These are phyloP conservation scores for Paraglomus occultum DNA, from an alignment of 192 early-diverging fungal genomes.

Conservation along the genomic window DNA sequence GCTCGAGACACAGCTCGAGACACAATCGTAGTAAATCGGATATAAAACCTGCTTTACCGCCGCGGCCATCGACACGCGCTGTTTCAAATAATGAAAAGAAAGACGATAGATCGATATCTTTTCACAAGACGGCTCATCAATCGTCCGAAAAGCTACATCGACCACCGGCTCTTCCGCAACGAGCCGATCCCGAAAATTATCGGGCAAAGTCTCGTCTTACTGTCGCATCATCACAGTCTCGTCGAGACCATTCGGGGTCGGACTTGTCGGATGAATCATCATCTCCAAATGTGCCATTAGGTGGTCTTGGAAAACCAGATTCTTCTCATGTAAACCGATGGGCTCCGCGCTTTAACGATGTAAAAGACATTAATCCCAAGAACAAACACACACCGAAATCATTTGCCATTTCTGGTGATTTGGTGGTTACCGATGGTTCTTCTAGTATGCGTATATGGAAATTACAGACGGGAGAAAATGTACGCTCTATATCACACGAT, in stretches of 20 bases:
- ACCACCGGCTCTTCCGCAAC: conserved; percentile 28
- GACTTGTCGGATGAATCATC: conserved; percentile 22
- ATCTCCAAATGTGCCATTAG: conserved; percentile 5
- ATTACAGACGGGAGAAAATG: conserved; percentile 45
- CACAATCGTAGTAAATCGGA: conserved; percentile 12
- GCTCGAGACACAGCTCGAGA: conserved; percentile 25
- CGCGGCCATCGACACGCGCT: conserved; percentile 28
- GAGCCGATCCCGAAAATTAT: conserved; percentile 7
- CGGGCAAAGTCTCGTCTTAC: conserved; percentile 19
- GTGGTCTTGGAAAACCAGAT: conserved; percentile 44
- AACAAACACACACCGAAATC: conserved; percentile 47
- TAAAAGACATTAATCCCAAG: conserved; percentile 41
- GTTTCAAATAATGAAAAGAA: conserved; percentile 4
- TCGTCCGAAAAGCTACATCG: conserved; percentile 30
- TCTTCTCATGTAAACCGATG: conserved; percentile 54
- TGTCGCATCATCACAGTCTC: neutral
- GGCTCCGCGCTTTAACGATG: conserved; percentile 48
- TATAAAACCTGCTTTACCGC: conserved; percentile 32
- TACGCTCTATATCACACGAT: conserved; percentile 45
- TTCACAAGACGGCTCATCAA: conserved; percentile 35
- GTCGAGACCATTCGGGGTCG: conserved; percentile 5
- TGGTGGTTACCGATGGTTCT: conserved; percentile 43
- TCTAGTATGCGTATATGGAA: conserved; percentile 44
- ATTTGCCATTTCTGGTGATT: conserved; percentile 53
- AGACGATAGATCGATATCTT: conserved; percentile 27